Base-by-base conservation (phyloP, 345 rosid genomes). In the Melaleuca quinquenervia region DNA sequence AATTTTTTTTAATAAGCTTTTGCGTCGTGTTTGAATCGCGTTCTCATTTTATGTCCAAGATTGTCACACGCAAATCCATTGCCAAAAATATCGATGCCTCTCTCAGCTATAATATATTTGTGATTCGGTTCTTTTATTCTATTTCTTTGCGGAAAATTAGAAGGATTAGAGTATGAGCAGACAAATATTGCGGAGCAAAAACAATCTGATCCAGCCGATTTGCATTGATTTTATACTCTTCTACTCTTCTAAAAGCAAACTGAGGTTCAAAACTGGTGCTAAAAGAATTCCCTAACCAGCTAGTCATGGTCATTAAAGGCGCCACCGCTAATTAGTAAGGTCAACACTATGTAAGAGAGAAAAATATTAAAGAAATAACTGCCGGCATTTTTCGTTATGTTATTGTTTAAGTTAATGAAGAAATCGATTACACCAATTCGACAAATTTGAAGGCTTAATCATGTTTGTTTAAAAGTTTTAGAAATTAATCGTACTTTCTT, bases 401-500 rank as follows among this genome's bases (percentile, higher is more conserved):
- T 56, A 26, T 41, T 41, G 2, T 41, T 41, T 2, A 41, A 41
- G 26, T 56, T 26, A 1, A n/a, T n/a, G n/a, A 14, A 26, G 5
- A 1, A 27, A 26, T 3, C 26, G 26, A 18, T 18, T 20, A 9
- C 3, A 64, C 0, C 0, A 8, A 64, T 64, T 29, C 29, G 11
- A 64, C 1, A 29, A 3, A 0, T 62, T 15, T 62, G 11, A 29
- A 3, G 0, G 29, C 6, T 64, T 16, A 16, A 32, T 64, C 16
- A 8, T 1, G 1, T 12, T 1, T 32, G n/a, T 32, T 70, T 32
- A 1, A 32, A 16, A 70, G 5, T 32, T 32, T 70, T 4, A 2
- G 0, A 18, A 2, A 32, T 32, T 3, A 70, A 10, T 32, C 1
- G 0, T 18, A 9, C 1, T 32, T 18, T n/a, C n/a, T 41, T 41